phyloP scores from a whole-genome alignment of 2,329 filamentous ascomycete species.

The Pseudogymnoascus sp. region DNA sequence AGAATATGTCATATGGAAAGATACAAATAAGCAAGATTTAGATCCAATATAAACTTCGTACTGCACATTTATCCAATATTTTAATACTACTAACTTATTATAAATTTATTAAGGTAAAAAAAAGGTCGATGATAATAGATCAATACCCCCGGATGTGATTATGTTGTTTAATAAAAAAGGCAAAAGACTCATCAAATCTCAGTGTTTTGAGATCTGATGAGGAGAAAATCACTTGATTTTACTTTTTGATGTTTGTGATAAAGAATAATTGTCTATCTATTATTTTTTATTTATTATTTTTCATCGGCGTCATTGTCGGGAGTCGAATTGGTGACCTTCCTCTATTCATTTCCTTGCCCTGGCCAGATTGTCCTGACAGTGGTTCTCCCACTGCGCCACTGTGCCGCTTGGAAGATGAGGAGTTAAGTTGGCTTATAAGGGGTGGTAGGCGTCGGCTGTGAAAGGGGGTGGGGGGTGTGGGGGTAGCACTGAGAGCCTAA shows the following conservation, averaged over 20 bases:
- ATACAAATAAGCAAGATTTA: not conserved
- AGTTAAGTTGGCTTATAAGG: not conserved
- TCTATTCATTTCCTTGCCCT: not conserved
- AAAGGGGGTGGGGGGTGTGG: not conserved
- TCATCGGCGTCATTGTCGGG: not conserved
- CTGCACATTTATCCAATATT: not conserved
- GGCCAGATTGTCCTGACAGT: not conserved
- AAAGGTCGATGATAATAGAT: not conserved
- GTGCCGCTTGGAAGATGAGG: not conserved
- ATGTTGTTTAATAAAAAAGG: not conserved
- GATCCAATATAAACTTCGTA: not conserved
- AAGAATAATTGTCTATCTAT: not conserved
- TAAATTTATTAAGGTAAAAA: not conserved
- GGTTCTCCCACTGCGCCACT: conserved; percentile 2
- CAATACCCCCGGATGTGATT: fast-evolving
- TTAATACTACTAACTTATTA: not conserved
- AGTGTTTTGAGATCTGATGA: not conserved
- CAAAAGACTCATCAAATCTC: not conserved
- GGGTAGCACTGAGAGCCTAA: not conserved
- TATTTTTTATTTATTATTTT: no score
- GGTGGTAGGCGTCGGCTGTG: not conserved
- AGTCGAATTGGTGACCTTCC: not conserved
- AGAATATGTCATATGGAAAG: not conserved
- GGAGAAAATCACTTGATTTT: conserved; percentile 3
- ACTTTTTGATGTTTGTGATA: not conserved